Conservation (phyloP, 2,329 filamentous ascomycete genomes). For the Aspergillus quadrilineatus region DNA sequence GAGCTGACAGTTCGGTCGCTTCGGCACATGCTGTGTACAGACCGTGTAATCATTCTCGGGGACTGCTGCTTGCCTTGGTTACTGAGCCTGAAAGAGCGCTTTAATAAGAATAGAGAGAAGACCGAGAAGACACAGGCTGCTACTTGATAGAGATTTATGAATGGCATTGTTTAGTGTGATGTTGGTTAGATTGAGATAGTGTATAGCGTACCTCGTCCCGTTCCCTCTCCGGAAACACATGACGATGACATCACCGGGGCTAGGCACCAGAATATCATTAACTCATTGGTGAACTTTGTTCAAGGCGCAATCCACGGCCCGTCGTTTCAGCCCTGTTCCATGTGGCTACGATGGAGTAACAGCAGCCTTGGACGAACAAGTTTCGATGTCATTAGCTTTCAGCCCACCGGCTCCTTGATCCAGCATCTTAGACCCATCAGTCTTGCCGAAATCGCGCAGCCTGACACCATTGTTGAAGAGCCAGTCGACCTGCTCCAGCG, state of each 20-base stretch:
- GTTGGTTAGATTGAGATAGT: not conserved
- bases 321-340: not conserved
- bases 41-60: constrained; percentile 6
- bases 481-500: constrained; percentile 12
- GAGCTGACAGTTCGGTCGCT: constrained; percentile 58
- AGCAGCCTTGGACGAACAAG: not conserved
- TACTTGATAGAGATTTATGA: not conserved
- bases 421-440: constrained; percentile 5
- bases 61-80: not conserved
- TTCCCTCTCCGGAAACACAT: not conserved
- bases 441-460: constrained; percentile 3
- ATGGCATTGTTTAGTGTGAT: not conserved
- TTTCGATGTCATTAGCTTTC: not conserved
- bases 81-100: not conserved
- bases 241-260: constrained; percentile 4
- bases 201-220: not conserved
- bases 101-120: not conserved
- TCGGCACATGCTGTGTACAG: constrained; percentile 54
- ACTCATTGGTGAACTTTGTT: not conserved
- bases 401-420: not conserved
- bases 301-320: not conserved
- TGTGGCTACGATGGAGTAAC: not conserved
- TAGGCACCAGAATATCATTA: not conserved
- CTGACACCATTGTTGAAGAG: constrained; percentile 1
- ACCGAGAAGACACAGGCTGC: not conserved